Evolutionary conservation across 352 stramenopile genomes (phyloP).

Genomic region (Phytophthora tentaculata): DNA sequence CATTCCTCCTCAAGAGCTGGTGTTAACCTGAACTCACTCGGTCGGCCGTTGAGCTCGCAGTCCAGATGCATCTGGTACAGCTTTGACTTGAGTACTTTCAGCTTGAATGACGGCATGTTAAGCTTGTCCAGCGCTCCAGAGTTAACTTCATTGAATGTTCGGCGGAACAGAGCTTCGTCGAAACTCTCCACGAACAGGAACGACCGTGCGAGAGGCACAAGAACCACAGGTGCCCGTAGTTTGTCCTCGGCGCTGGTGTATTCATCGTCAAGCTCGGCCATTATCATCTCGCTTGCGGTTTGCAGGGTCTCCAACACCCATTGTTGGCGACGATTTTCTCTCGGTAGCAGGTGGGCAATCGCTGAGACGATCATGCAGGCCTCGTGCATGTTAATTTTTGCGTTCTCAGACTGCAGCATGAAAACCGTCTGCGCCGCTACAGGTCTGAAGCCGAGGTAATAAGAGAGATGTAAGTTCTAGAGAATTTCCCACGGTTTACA

Average conservation of each 20-base stretch:
- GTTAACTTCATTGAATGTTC: slow-evolving; percentile 54
- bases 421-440: slow-evolving; percentile 55
- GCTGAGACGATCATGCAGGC: slow-evolving; percentile 57
- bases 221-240: slow-evolving; percentile 31
- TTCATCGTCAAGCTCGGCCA: slow-evolving; percentile 34
- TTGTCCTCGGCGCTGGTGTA: slow-evolving; percentile 33
- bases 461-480: neutral
- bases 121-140: slow-evolving; percentile 46
- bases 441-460: slow-evolving; percentile 35
- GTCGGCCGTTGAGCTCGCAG: slow-evolving; percentile 44
- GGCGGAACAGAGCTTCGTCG: slow-evolving; percentile 53
- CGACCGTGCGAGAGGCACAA: slow-evolving; percentile 55
- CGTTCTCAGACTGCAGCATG: slow-evolving; percentile 36
- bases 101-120: slow-evolving; percentile 38
- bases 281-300: slow-evolving; percentile 39
- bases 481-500: neutral
- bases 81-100: slow-evolving; percentile 48
- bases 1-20: slow-evolving; percentile 41
- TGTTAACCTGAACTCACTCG: slow-evolving; percentile 43
- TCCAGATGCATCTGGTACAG: slow-evolving; percentile 77
- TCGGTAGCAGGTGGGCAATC: slow-evolving; percentile 55
- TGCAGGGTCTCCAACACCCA: slow-evolving; percentile 61
- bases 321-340: slow-evolving; percentile 51
- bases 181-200: slow-evolving; percentile 65
- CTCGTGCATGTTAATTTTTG: slow-evolving; percentile 46